phyloP scores from a whole-genome alignment of 148 eudicot species.

The Cornus controversa region DNA sequence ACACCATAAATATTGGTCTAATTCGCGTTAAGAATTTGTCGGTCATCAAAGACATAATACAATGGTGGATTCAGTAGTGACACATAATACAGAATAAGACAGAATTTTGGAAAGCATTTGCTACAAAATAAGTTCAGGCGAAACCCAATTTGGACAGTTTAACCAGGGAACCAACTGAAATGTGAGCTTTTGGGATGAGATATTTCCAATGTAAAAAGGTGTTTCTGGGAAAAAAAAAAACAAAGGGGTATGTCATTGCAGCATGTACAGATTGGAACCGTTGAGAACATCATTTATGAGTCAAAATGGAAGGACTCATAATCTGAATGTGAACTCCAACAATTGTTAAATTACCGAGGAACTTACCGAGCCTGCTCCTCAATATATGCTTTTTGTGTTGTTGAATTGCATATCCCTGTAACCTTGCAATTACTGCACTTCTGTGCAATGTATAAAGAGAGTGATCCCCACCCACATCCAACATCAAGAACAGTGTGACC shows the following conservation, averaged over 20 bases:
- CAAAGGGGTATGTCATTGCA: background rate
- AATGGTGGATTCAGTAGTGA: too few relatives aligned
- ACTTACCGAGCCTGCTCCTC: conserved; percentile 72
- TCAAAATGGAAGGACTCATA: background rate
- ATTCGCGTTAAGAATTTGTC: too few relatives aligned
- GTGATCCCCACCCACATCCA: conserved; percentile 99
- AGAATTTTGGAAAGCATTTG: background rate
- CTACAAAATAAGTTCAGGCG: background rate
- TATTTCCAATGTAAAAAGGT: background rate
- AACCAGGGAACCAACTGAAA: background rate
- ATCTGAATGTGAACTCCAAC: background rate
- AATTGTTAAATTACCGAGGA: background rate
- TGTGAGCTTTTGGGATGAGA: too few relatives aligned
- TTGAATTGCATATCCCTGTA: conserved; percentile 92
- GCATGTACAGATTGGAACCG: background rate
- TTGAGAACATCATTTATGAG: background rate
- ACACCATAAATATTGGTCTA: background rate
- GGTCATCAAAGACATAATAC: too few relatives aligned
- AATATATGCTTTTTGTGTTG: conserved; percentile 76
- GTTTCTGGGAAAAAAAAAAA: background rate
- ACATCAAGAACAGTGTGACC: conserved; percentile 94
- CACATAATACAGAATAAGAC: background rate
- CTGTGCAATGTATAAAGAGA: conserved; percentile 69
- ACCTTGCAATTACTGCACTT: conserved; percentile 72
- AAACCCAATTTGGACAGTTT: background rate